A percentile compares a stretch with the other conserved stretches of the same genome.
Conservation (phyloP, 1,139 yeast species). For the Lodderomyces orthopsilosis region DNA sequence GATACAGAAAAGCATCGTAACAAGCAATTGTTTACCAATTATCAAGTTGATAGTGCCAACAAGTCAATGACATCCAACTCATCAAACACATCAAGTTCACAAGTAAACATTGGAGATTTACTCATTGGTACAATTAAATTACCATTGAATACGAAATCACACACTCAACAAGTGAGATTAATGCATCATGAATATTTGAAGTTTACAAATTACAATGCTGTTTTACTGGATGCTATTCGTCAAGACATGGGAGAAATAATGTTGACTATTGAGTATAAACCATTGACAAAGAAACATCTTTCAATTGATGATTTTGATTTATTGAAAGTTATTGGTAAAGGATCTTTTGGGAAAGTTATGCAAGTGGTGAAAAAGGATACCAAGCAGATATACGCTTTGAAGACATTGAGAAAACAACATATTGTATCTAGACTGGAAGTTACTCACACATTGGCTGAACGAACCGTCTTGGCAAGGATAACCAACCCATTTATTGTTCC, state of each 20-base stretch:
- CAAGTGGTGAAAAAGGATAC: conserved; percentile 96
- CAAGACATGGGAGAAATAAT: conserved; percentile 51
- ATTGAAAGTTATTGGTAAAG: conserved; percentile 93
- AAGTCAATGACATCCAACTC: conserved; percentile 3
- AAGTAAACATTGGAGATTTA: conserved; percentile 36
- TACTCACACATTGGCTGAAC: conserved; percentile 92
- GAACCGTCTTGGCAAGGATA: conserved; percentile 90
- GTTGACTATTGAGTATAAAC: conserved; percentile 75
- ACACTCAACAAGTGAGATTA: conserved; percentile 36
- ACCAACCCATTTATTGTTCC: conserved; percentile 99
- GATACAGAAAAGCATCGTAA: conserved; percentile 32
- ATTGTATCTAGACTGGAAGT: conserved; percentile 93
- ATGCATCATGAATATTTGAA: conserved; percentile 48
- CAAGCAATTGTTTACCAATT: conserved; percentile 31
- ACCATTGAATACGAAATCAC: conserved; percentile 41
- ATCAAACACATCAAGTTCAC: conserved; percentile 8
- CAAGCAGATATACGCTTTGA: conserved; percentile 87
- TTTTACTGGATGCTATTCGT: conserved; percentile 12
- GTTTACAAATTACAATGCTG: conserved; percentile 29
- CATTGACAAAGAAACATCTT: conserved; percentile 62
- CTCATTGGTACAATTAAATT: conserved; percentile 43
- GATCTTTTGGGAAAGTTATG: conserved; percentile 98
- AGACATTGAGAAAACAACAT: conserved; percentile 89
- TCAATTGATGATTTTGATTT: conserved; percentile 90
- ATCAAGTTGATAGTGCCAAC: conserved; percentile 9